Conservation (phyloP, 208 protist genomes). For the Wallacemonas rigidus region DNA sequence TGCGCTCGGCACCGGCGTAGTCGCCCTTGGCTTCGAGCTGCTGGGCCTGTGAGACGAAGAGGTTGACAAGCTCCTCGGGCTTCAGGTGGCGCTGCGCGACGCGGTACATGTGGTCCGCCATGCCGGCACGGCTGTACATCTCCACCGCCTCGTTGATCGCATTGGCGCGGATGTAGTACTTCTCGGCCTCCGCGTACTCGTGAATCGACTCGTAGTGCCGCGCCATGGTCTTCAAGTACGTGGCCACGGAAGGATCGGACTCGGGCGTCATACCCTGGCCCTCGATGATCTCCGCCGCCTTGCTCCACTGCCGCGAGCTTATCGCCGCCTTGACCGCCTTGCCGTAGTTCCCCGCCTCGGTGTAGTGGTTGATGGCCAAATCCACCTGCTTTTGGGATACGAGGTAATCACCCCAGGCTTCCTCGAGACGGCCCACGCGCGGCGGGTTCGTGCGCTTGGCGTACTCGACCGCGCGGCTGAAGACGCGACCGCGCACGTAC, state of each 20-base stretch:
- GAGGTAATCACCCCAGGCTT: conserved; percentile 97
- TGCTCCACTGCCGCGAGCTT: conserved; percentile 94
- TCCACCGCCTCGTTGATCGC: conserved; percentile 92
- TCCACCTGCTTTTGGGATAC: conserved; percentile 95
- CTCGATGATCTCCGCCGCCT: conserved; percentile 90
- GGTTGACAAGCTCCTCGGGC: conserved; percentile 83
- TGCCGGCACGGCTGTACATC: conserved; percentile 95
- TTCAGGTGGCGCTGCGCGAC: conserved; percentile 92
- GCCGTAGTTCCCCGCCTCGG: conserved; percentile 92
- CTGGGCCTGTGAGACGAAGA: conserved; percentile 95
- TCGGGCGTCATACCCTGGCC: conserved; percentile 40
- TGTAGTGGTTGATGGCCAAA: conserved; percentile 97
- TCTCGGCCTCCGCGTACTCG: conserved; percentile 94
- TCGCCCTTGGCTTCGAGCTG: conserved; percentile 93
- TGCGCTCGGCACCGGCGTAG: conserved; percentile 95
- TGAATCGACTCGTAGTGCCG: conserved; percentile 93
- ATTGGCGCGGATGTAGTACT: conserved; percentile 92
- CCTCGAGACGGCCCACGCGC: conserved; percentile 87
- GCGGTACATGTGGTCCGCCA: conserved; percentile 94
- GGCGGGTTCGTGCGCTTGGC: conserved; percentile 75
- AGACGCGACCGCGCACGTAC: conserved; percentile 94
- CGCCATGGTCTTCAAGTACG: conserved; percentile 92
- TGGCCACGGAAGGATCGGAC: conserved; percentile 45
- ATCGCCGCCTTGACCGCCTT: conserved; percentile 97
- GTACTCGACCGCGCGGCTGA: conserved; percentile 95